A percentile compares a stretch with the other conserved stretches of the same genome.
Evolutionary conservation across 1,139 yeast species (phyloP).

Genomic region (Saccharomyces hybrid): DNA sequence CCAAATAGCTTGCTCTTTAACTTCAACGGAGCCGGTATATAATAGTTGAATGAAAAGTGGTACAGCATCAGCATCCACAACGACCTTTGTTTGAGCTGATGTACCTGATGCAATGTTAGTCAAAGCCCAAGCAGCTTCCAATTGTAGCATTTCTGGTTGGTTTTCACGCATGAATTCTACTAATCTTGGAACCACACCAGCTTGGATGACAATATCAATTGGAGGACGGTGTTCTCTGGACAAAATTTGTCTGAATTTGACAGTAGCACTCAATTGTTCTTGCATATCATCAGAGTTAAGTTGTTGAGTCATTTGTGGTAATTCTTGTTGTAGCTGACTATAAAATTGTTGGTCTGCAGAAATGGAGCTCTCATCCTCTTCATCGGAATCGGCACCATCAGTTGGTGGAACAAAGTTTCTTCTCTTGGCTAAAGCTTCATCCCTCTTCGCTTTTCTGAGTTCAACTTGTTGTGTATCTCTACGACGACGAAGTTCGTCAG

Average conservation of each 20-base stretch:
- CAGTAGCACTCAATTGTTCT: slow-evolving; percentile 79
- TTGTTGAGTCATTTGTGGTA: slow-evolving; percentile 81
- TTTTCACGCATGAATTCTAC: slow-evolving; percentile 77
- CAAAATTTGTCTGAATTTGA: slow-evolving; percentile 85
- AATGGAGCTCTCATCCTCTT: slow-evolving; percentile 36
- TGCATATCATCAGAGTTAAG: slow-evolving; percentile 73
- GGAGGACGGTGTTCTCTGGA: slow-evolving; percentile 98
- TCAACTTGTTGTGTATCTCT: slow-evolving; percentile 97
- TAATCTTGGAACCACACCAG: slow-evolving; percentile 87
- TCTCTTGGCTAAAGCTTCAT: slow-evolving; percentile 88
- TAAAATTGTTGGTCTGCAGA: slow-evolving; percentile 36
- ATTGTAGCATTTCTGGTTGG: slow-evolving; percentile 80
- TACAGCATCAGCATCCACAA: slow-evolving; percentile 89
- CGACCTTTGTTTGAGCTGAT: slow-evolving; percentile 81
- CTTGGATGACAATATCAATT: slow-evolving; percentile 82
- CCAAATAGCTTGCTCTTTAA: slow-evolving; percentile 98
- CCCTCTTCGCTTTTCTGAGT: slow-evolving; percentile 92
- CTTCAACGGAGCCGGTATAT: slow-evolving; percentile 76
- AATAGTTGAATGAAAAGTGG: slow-evolving; percentile 82
- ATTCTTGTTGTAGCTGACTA: slow-evolving; percentile 57
- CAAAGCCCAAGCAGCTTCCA: slow-evolving; percentile 98
- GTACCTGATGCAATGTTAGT: slow-evolving; percentile 97
- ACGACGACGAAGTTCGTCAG: slow-evolving; percentile 95
- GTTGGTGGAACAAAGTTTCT: slow-evolving; percentile 61
- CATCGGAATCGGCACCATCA: slow-evolving; percentile 31